Percentiles rank a stretch among this genome's conserved stretches.
phyloP scores from a whole-genome alignment of 352 stramenopile genomes.

The Phytophthora aleatoria region DNA sequence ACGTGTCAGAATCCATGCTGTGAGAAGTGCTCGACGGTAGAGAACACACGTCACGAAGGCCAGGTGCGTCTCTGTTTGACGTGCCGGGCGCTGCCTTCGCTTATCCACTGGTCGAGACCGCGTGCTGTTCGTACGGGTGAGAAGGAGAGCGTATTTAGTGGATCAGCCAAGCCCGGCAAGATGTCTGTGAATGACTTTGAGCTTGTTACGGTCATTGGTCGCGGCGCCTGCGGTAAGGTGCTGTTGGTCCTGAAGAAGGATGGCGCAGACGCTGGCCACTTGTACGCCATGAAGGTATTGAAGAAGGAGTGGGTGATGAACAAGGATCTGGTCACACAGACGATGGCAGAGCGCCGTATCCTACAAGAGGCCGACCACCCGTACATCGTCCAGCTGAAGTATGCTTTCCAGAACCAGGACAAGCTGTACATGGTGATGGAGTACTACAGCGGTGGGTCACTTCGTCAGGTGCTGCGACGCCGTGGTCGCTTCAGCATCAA shows the following conservation, averaged over 20 bases:
- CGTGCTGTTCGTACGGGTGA: conserved; percentile 68
- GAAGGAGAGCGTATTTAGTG: conserved; percentile 73
- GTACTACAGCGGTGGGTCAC: conserved; percentile 74
- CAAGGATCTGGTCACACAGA: conserved; percentile 78
- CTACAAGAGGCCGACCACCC: conserved; percentile 76
- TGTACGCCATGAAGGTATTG: conserved; percentile 82
- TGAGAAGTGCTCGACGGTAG: conserved; percentile 72
- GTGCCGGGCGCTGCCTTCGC: conserved; percentile 57
- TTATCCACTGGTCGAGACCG: conserved; percentile 74
- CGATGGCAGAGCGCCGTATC: conserved; percentile 79
- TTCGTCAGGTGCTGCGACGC: conserved; percentile 68
- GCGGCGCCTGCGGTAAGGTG: conserved; percentile 73
- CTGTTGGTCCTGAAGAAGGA: conserved; percentile 77
- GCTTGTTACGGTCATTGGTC: conserved; percentile 72
- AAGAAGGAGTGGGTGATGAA: conserved; percentile 87
- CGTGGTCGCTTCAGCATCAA: conserved; percentile 76
- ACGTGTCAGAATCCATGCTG: conserved; percentile 72
- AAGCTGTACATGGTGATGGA: conserved; percentile 88
- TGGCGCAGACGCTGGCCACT: conserved; percentile 51
- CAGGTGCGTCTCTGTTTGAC: conserved; percentile 68
- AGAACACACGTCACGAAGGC: conserved; percentile 67
- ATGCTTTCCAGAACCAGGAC: conserved; percentile 81
- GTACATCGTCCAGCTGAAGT: conserved; percentile 79
- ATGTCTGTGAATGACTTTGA: conserved; percentile 82
- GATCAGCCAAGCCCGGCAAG: conserved; percentile 66